These are phyloP conservation scores for Phyllosticta citriasiana DNA, from an alignment of 2,329 filamentous ascomycete genomes.

Conservation along the genomic window DNA sequence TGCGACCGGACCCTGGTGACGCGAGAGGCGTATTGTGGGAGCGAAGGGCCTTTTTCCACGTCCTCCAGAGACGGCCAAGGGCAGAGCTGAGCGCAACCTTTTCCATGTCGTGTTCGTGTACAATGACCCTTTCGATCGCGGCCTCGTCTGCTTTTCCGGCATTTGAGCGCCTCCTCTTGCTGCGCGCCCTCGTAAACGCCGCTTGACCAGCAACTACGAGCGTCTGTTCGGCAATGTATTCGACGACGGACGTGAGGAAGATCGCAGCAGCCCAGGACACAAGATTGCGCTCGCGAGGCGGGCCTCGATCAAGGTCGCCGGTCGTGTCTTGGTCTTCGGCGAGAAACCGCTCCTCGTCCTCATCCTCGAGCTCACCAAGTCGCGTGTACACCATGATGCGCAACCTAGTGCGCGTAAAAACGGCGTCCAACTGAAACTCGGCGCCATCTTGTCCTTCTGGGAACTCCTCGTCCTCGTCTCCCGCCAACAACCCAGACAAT, in stretches of 20 bases:
- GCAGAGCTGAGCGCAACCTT: slow-evolving; percentile 83
- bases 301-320: neutral
- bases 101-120: slow-evolving; percentile 88
- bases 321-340: slow-evolving; percentile 38
- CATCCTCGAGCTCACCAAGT: slow-evolving; percentile 92
- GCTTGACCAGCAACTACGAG: slow-evolving; percentile 80
- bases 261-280: slow-evolving; percentile 88
- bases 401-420: slow-evolving; percentile 87
- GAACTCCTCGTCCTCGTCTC: slow-evolving; percentile 55
- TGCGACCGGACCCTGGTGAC: slow-evolving; percentile 10
- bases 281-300: slow-evolving; percentile 22
- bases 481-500: slow-evolving; percentile 76
- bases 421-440: slow-evolving; percentile 81
- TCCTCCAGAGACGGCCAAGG: slow-evolving; percentile 81
- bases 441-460: slow-evolving; percentile 20
- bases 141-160: slow-evolving; percentile 27
- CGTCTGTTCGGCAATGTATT: slow-evolving; percentile 87
- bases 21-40: slow-evolving; percentile 19
- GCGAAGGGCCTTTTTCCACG: slow-evolving; percentile 82
- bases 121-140: slow-evolving; percentile 58
- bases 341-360: slow-evolving; percentile 86
- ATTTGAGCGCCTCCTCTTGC: slow-evolving; percentile 28
- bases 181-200: slow-evolving; percentile 54
- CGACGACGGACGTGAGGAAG: slow-evolving; percentile 87
- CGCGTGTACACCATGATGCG: slow-evolving; percentile 98